phyloP scores from a whole-genome alignment of 805 yeast genomes.

The Teunomyces tritomae region DNA sequence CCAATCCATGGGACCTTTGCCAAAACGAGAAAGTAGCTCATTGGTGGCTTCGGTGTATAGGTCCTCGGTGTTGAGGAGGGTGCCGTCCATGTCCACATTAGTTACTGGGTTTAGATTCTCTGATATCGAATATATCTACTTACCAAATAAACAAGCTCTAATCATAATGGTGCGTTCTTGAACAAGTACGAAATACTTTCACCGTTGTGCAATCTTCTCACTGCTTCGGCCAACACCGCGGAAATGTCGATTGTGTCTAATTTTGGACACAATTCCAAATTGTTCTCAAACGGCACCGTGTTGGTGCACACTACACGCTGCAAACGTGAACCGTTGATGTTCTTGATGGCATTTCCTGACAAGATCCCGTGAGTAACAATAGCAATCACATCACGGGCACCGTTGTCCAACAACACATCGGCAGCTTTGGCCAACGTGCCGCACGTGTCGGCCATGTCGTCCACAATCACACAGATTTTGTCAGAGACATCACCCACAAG shows the following conservation, averaged over 20 bases:
- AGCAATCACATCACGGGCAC: constrained; percentile 72
- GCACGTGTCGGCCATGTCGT: constrained; percentile 90
- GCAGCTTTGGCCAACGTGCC: constrained; percentile 84
- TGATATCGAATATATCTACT: constrained; percentile 18
- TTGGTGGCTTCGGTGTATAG: constrained; percentile 79
- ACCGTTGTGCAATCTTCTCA: constrained; percentile 83
- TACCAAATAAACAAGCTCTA: constrained; percentile 73
- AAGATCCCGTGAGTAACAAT: constrained; percentile 82
- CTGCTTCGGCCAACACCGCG: constrained; percentile 75
- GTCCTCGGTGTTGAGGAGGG: constrained; percentile 88
- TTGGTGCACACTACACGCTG: constrained; percentile 75
- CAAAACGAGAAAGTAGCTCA: constrained; percentile 61
- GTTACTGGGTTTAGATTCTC: not conserved
- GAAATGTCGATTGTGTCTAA: constrained; percentile 69
- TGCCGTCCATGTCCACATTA: constrained; percentile 84
- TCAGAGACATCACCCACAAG: constrained; percentile 80
- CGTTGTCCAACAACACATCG: constrained; percentile 64
- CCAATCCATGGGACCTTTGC: constrained; percentile 85
- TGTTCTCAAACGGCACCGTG: constrained; percentile 74
- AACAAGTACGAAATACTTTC: constrained; percentile 80
- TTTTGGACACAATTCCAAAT: constrained; percentile 55
- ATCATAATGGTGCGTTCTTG: constrained; percentile 54
- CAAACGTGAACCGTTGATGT: constrained; percentile 65
- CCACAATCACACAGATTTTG: constrained; percentile 74
- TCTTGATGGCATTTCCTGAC: constrained; percentile 70